Evolutionary conservation across 768 basidiomycete genomes (phyloP).

Genomic region (Pisolithus marmoratus): DNA sequence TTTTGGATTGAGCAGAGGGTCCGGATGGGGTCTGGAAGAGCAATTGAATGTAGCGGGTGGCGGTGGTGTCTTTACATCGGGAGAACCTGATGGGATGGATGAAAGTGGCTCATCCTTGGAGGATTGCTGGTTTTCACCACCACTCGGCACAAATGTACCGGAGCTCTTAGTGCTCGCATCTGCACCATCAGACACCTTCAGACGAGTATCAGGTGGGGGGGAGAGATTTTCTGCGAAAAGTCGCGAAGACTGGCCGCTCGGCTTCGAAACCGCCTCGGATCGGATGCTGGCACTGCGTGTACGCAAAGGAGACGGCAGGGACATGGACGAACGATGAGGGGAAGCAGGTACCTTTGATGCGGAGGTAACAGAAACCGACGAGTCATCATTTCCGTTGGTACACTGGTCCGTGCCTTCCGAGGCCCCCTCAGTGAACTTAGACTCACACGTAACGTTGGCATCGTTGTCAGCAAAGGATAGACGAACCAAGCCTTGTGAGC

Average conservation of each 20-base stretch:
- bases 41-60: not conserved
- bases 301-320: constrained; percentile 10
- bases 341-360: constrained; percentile 15
- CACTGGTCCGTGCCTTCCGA: constrained; percentile 7
- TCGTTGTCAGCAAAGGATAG: constrained; percentile 5
- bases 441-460: constrained; percentile 6
- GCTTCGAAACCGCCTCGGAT: constrained; percentile 2
- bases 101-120: constrained; percentile 12
- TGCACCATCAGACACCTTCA: not conserved
- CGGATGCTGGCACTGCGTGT: constrained; percentile 11
- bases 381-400: constrained; percentile 6
- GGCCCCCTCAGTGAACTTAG: not conserved
- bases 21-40: not conserved
- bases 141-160: no score
- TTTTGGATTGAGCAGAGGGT: constrained; percentile 1
- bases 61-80: constrained; percentile 2
- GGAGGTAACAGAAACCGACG: not conserved
- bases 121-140: no score
- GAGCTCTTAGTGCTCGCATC: not conserved
- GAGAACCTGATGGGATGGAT: constrained; percentile 16
- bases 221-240: constrained; percentile 1
- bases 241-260: constrained; percentile 2
- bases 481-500: constrained; percentile 21
- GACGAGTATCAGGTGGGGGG: not conserved
- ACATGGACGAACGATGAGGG: constrained; percentile 13